These are phyloP conservation scores for Rhodotorula sp. DNA, from an alignment of 1,284 basidiomycete species.

Conservation along the genomic window DNA sequence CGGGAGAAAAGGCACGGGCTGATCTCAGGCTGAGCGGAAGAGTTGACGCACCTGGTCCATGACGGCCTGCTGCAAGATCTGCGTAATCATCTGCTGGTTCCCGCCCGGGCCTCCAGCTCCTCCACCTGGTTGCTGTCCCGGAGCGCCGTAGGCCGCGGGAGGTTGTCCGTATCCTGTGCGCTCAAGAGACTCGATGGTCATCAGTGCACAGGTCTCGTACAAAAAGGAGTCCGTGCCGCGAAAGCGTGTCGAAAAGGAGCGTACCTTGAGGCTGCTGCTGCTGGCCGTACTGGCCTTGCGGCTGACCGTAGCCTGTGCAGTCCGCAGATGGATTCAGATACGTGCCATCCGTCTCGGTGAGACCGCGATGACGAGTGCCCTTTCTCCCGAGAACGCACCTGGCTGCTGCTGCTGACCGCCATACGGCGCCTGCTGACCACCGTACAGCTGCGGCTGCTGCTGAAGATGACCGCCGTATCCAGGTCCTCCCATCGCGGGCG, in stretches of 20 bases:
- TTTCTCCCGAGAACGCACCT: background rate
- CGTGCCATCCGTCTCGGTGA: no score
- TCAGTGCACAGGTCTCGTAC: background rate
- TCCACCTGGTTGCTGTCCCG: conserved; percentile 10
- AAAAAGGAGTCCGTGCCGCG: background rate
- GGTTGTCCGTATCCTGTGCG: conserved; percentile 12
- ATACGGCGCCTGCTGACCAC: background rate
- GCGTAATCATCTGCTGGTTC: conserved; percentile 18
- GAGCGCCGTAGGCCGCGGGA: conserved; percentile 7
- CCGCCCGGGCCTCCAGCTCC: conserved; percentile 23
- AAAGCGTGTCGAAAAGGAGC: no score
- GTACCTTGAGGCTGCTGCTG: conserved; percentile 1
- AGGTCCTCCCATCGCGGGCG: background rate
- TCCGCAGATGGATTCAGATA: no score
- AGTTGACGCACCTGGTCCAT: conserved; percentile 40
- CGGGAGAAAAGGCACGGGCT: background rate
- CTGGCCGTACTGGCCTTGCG: conserved; percentile 5
- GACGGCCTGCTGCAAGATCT: conserved; percentile 10
- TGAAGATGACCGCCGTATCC: background rate
- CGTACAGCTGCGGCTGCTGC: background rate
- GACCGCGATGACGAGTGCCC: no score
- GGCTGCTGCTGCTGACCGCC: conserved; percentile 3
- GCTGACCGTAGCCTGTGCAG: no score
- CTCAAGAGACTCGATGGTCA: no score
- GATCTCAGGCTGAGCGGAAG: conserved; percentile 33